A percentile compares a stretch with the other conserved stretches of the same genome.
Conservation (phyloP, 1,284 basidiomycete species). For the Flammula alnicola region DNA sequence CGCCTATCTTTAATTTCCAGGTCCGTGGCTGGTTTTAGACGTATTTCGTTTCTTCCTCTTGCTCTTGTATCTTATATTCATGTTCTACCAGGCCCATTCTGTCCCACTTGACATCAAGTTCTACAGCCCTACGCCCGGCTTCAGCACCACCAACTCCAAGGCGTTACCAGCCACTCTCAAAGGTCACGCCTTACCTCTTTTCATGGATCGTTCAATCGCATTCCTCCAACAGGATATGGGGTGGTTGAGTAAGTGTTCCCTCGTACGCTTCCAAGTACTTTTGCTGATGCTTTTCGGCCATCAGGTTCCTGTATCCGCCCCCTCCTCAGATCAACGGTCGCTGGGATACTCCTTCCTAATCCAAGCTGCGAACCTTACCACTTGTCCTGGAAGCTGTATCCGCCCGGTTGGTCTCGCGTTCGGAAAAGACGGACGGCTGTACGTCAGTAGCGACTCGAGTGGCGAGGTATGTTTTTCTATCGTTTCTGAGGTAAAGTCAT, state of each 20-base stretch:
- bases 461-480: slow-evolving; percentile 37
- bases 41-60: background rate
- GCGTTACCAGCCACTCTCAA: slow-evolving; percentile 34
- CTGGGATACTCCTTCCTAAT: slow-evolving; percentile 38
- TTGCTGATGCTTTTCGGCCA: background rate
- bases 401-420: slow-evolving; percentile 45
- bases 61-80: background rate
- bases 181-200: slow-evolving; percentile 40
- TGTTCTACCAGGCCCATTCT: slow-evolving; percentile 41
- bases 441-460: slow-evolving; percentile 43
- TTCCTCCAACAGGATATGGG: slow-evolving; percentile 45
- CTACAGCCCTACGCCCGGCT: slow-evolving; percentile 25
- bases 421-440: slow-evolving; percentile 34
- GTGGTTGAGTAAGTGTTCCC: slow-evolving; percentile 39
- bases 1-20: slow-evolving; percentile 41
- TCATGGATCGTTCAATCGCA: slow-evolving; percentile 36
- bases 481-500: background rate
- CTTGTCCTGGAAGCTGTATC: slow-evolving; percentile 42
- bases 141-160: slow-evolving; percentile 4
- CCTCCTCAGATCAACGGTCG: slow-evolving; percentile 1
- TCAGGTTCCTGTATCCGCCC: slow-evolving; percentile 31
- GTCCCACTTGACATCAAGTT: slow-evolving; percentile 50
- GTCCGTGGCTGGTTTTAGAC: slow-evolving; percentile 20
- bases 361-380: slow-evolving; percentile 37
- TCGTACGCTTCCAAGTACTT: background rate